Evolutionary conservation across 257 asterid genomes (phyloP).

Genomic region (Gentiana dahurica): DNA sequence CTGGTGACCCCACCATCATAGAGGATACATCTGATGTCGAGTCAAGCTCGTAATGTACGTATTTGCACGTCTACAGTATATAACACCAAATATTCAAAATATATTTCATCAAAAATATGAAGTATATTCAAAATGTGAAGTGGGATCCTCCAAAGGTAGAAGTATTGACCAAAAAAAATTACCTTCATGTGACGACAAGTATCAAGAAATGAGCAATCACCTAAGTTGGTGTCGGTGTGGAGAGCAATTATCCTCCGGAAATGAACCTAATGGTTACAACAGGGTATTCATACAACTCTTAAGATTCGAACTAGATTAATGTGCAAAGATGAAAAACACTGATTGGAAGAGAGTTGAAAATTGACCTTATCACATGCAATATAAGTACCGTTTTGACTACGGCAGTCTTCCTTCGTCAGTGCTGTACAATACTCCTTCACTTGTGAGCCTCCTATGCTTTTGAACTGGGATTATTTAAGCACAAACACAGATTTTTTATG

Average conservation of each 20-base stretch:
- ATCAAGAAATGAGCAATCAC: constrained; percentile 97
- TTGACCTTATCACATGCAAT: constrained; percentile 92
- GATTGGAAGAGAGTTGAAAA: background rate
- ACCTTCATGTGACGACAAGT: constrained; percentile 99
- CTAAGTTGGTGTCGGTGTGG: constrained; percentile 90
- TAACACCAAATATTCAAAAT: constrained; percentile 1
- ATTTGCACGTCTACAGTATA: constrained; percentile 74
- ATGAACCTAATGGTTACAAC: constrained; percentile 51
- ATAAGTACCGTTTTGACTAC: constrained; percentile 71
- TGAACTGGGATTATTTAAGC: constrained; percentile 44
- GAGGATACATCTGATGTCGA: constrained; percentile 76
- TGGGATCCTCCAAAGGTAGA: background rate
- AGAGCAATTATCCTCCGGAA: constrained; percentile 94
- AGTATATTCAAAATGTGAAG: too few species aligned
- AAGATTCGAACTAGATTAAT: background rate
- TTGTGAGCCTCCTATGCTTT: constrained; percentile 96
- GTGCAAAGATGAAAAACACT: background rate
- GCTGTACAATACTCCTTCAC: constrained; percentile 90
- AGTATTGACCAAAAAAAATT: background rate
- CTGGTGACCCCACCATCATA: constrained; percentile 60
- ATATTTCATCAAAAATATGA: too few species aligned
- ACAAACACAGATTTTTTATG: background rate
- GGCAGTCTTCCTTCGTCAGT: constrained; percentile 93
- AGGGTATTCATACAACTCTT: too few species aligned
- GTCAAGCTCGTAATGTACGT: constrained; percentile 96